Conservation (phyloP, 2,329 filamentous ascomycete species). For the Aspergillus pseudotamarii region DNA sequence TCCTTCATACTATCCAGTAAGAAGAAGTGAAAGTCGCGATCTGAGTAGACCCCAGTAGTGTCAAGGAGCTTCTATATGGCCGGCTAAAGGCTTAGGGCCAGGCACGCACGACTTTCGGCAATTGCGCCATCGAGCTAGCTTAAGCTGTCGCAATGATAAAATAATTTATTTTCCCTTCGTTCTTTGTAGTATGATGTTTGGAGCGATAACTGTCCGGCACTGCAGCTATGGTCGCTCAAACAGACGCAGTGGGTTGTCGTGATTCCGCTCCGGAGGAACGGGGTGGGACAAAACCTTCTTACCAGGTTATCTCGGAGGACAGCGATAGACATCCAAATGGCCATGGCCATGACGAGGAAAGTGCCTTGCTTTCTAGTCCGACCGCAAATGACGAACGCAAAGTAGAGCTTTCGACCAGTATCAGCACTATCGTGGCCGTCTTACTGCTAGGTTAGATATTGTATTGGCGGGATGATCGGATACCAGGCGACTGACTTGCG, state of each 20-base stretch:
- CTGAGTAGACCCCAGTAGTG: not conserved
- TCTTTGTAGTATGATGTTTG: not conserved
- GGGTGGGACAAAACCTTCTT: not conserved
- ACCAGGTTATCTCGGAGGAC: conserved; percentile 8
- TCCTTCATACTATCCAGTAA: not conserved
- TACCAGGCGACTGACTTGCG: not conserved
- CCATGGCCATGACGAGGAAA: conserved; percentile 12
- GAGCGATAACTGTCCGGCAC: not conserved
- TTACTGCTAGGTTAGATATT: conserved; percentile 30
- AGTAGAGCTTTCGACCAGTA: conserved; percentile 16
- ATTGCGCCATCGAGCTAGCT: not conserved
- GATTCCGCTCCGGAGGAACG: not conserved
- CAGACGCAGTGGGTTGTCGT: conserved; percentile 6
- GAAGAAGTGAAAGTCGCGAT: not conserved
- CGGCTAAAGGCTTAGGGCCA: not conserved
- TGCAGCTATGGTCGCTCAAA: not conserved
- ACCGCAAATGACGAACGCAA: not conserved
- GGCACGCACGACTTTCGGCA: not conserved
- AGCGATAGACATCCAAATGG: not conserved
- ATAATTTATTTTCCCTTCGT: not conserved
- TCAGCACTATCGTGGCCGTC: conserved; percentile 31
- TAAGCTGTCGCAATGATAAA: not conserved
- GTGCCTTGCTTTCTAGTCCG: not conserved
- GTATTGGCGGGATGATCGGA: not conserved
- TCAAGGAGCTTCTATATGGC: not conserved